Base-by-base conservation (phyloP, 306 rosid genomes). In the Castanea crenata region DNA sequence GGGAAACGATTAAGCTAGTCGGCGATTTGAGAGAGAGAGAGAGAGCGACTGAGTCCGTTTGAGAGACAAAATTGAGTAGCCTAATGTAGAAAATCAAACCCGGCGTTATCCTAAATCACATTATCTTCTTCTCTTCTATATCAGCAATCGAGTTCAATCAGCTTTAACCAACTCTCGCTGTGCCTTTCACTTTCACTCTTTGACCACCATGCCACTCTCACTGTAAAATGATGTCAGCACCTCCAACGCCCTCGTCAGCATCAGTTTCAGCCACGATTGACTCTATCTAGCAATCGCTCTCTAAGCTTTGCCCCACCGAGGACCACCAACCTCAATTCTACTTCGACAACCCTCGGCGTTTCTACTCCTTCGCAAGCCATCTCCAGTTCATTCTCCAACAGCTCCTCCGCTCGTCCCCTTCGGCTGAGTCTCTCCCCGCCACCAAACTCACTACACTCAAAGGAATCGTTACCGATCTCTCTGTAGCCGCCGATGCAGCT, bases 401-500 rank as follows among this genome's bases (percentile, higher is more conserved):
- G 5, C 70, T 85, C 23, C 79, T 83, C 74, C 77, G 74, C 21
- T 73, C 74, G 12, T 6, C 80, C 14, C 41, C 63, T 0, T 65
- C 84, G 7, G 77, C 29, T n/a, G 81, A 76, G 25, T 34, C 67
- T 20, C 63, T 84, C 52, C 84, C 87, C 25, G 34, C 79, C 55
- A 1, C 23, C 23, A 23, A 23, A 23, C 82, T 76, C 74, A 88
- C 86, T 64, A 77, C 84, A 38, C 69, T 85, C 59, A 81, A 81
- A 5, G 91, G 91, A 14, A 55, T 85, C 20, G 76, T 80, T 55
- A 25, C 69, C 21, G 84, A 85, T 23, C 84, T 88, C 13, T 25
- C 73, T 34, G 11, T 55, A 23, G 83, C 86, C 15, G 63, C 54
- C 5, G 77, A 81, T 64, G 71, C 77, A 46, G 58, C 78, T 8